Percentiles rank a stretch among this genome's conserved stretches.
Conservation (phyloP, 2,329 filamentous ascomycete species). For the Polytolypa hystricis region DNA sequence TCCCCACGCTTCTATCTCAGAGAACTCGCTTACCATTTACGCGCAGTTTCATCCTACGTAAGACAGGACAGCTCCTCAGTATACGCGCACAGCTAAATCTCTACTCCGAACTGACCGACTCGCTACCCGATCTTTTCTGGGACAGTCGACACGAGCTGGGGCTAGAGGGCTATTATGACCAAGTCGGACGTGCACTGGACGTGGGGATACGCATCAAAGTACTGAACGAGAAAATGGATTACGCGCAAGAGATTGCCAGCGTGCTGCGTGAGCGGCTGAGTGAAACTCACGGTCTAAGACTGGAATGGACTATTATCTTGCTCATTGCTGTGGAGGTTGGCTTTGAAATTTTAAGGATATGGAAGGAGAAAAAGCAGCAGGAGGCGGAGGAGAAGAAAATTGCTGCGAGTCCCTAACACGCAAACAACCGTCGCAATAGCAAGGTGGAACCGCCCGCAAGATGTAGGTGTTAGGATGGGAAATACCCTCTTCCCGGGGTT, state of each 20-base stretch:
- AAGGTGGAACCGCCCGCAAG: too few species aligned
- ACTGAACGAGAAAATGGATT: conserved; percentile 95
- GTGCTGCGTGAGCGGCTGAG: conserved; percentile 80
- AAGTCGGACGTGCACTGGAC: conserved; percentile 80
- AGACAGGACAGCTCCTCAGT: conserved; percentile 83
- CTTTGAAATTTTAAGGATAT: conserved; percentile 69
- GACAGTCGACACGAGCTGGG: conserved; percentile 80
- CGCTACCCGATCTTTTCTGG: conserved; percentile 93
- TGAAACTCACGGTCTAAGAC: conserved; percentile 74
- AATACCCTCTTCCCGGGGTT: too few species aligned
- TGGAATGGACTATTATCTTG: conserved; percentile 94
- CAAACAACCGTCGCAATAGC: too few species aligned
- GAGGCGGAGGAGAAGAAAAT: conserved; percentile 17
- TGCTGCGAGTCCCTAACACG: too few species aligned
- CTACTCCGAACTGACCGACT: conserved; percentile 92
- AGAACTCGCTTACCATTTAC: conserved; percentile 53
- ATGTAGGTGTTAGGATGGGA: too few species aligned
- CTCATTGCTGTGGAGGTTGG: conserved; percentile 86
- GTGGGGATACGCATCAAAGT: conserved; percentile 83
- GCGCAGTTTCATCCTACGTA: conserved; percentile 73
- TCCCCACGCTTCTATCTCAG: conserved; percentile 65
- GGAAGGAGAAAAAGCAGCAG: conserved; percentile 47
- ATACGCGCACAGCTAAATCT: conserved; percentile 89
- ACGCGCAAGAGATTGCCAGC: conserved; percentile 86
- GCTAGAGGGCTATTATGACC: conserved; percentile 88